Evolutionary conservation across 2,329 filamentous ascomycete species (phyloP), one percentile per base, ranked within the genome.

Genomic region (Colletotrichum sp.): DNA sequence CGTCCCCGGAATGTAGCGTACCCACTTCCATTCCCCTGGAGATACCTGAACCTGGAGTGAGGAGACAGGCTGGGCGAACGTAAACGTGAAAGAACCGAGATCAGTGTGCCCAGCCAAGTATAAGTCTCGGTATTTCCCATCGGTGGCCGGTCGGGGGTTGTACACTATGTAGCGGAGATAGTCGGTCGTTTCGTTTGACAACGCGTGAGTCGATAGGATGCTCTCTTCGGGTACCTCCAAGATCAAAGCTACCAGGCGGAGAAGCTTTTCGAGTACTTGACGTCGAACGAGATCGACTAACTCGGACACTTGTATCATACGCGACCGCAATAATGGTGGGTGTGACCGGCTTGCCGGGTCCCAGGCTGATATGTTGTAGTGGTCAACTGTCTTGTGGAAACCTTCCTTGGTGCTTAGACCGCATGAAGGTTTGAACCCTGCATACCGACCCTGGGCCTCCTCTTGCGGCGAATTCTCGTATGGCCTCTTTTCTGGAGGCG

Each of bases 31-130:
- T 13, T 85, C 80, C 0, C 84, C 86, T 6, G 78, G 77, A 5
- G 57, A 67, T 3, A 77, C 80, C 34, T 83, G 85, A 62, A 90
- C 88, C 78, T 90, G 89, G 18, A 91, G 82, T 4, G 87, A 88
- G 0, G 88, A 87, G 13, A 91, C 87, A 5, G 88, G 87, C 74
- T 90, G 89, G 8, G 87, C 85, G 82, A 89, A 90, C 2, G 90
- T 85, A n/a, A 91, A 83, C 3, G 89, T 90, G 7, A 90, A 81
- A 0, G 85, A 88, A 1, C 88, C 89, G 15, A 90, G 83, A 77
- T 91, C 89, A 0, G 89, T 90, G 79, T 91, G 89, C 0, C 79
- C 80, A 9, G 79, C 76, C 2, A 79, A 76, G 77, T 78, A 82
- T 5, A 63, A 22, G 18, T 55, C 65, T 57, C 39, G 39, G 8